Percentiles rank a stretch among this genome's conserved stretches.
Evolutionary conservation across 2,329 filamentous ascomycete genomes (phyloP).

Genomic region (Verticillium nubilum): DNA sequence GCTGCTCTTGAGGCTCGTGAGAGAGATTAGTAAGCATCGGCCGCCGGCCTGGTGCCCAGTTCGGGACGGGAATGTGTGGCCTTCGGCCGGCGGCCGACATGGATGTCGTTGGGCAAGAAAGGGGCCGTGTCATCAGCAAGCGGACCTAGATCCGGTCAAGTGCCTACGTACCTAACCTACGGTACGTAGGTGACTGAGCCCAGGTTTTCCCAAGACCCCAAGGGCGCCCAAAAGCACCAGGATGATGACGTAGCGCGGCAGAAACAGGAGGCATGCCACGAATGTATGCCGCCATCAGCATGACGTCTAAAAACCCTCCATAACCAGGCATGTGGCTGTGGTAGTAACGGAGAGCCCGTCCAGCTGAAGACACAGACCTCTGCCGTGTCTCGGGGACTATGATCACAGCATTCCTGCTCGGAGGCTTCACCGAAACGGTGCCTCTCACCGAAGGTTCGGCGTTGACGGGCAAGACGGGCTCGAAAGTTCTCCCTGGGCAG

Average conservation of each 20-base stretch:
- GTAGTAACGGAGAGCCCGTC: not conserved
- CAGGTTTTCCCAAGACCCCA: too few species aligned
- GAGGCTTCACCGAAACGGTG: not conserved
- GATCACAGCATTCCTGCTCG: not conserved
- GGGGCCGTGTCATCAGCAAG: not conserved
- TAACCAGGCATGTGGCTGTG: not conserved
- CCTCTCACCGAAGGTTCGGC: not conserved
- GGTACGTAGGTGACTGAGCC: too few species aligned
- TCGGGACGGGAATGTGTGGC: not conserved
- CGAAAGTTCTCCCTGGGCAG: not conserved
- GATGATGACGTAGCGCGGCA: too few species aligned
- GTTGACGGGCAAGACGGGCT: too few species aligned
- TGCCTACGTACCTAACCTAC: too few species aligned
- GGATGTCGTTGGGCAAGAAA: not conserved
- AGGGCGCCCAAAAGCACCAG: too few species aligned
- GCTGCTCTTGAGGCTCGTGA: not conserved
- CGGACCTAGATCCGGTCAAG: not conserved
- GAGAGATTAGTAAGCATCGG: not conserved
- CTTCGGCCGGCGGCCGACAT: not conserved
- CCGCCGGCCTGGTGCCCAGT: not conserved
- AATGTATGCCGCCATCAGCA: too few species aligned
- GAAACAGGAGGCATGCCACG: too few species aligned
- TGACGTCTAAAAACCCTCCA: too few species aligned
- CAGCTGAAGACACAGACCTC: not conserved
- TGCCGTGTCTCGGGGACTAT: not conserved